A percentile compares a stretch with the other conserved stretches of the same genome.
Conservation (phyloP, 2,329 filamentous ascomycete species). For the Colletotrichum trifolii region DNA sequence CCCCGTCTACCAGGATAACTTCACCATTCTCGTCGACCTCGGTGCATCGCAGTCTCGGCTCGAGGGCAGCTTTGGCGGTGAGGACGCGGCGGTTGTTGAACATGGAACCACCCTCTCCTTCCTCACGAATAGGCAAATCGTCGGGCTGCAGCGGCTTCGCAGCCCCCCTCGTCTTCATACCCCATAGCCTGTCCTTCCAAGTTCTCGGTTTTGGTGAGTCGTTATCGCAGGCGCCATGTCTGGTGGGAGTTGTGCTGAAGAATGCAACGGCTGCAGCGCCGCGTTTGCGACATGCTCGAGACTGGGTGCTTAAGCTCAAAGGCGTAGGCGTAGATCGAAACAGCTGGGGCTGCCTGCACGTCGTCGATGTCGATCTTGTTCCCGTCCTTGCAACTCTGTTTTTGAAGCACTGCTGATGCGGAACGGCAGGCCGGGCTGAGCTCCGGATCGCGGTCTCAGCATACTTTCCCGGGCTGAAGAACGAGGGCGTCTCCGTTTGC, state of each 20-base stretch:
- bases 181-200: conserved; percentile 64
- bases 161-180: conserved; percentile 49
- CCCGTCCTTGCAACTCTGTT: conserved; percentile 37
- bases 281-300: conserved; percentile 21
- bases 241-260: conserved; percentile 45
- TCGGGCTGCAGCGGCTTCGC: conserved; percentile 62
- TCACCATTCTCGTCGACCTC: conserved; percentile 94
- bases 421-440: conserved; percentile 14
- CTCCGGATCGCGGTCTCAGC: conserved; percentile 20
- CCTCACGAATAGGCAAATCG: conserved; percentile 67
- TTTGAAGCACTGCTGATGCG: conserved; percentile 13
- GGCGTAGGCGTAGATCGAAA: conserved; percentile 44
- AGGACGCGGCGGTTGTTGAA: conserved; percentile 78
- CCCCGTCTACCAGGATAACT: conserved; percentile 91
- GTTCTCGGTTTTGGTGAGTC: conserved; percentile 43
- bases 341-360: conserved; percentile 32
- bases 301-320: conserved; percentile 40
- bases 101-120: conserved; percentile 70
- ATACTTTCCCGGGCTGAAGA: conserved; percentile 56
- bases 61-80: conserved; percentile 81
- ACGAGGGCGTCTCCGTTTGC: conserved; percentile 71
- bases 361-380: conserved; percentile 38
- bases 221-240: conserved; percentile 41
- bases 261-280: conserved; percentile 14
- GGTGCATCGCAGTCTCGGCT: conserved; percentile 89